Evolutionary conservation across 768 basidiomycete species (phyloP).

Genomic region (Pleurotus sapidus): DNA sequence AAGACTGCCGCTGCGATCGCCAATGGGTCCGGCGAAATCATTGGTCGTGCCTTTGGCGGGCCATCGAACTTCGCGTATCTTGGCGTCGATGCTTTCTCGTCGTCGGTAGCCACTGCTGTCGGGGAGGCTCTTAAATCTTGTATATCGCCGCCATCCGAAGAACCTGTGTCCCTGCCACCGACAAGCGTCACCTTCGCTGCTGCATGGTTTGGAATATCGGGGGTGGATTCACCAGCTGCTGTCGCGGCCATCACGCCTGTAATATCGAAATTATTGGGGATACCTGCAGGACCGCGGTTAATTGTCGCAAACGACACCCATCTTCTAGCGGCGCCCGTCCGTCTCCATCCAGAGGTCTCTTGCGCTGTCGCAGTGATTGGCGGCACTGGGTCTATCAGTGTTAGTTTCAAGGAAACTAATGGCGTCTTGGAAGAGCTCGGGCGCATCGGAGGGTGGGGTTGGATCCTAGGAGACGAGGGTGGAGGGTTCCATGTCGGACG

Average conservation of each 20-base stretch:
- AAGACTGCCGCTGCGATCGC: slow-evolving; percentile 81
- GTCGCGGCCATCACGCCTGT: slow-evolving; percentile 51
- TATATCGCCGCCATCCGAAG: slow-evolving; percentile 30
- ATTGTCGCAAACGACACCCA: slow-evolving; percentile 79
- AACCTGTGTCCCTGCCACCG: slow-evolving; percentile 35
- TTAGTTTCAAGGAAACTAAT: slow-evolving; percentile 51
- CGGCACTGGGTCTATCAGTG: slow-evolving; percentile 80
- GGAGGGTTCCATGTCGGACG: slow-evolving; percentile 79
- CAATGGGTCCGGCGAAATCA: slow-evolving; percentile 50
- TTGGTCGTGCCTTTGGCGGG: slow-evolving; percentile 68
- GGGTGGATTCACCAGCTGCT: slow-evolving; percentile 72
- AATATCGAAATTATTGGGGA: slow-evolving; percentile 53
- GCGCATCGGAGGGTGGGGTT: slow-evolving; percentile 78
- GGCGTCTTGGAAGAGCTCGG: slow-evolving; percentile 55
- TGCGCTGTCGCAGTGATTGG: slow-evolving; percentile 72
- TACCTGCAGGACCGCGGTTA: slow-evolving; percentile 54
- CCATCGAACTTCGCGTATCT: slow-evolving; percentile 88
- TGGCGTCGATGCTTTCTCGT: slow-evolving; percentile 55
- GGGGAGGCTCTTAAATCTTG: slow-evolving; percentile 51
- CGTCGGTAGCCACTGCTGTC: slow-evolving; percentile 49
- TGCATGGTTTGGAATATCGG: slow-evolving; percentile 84
- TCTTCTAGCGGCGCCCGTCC: slow-evolving; percentile 79
- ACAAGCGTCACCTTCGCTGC: slow-evolving; percentile 47
- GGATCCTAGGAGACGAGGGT: slow-evolving; percentile 84
- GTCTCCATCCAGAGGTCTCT: slow-evolving; percentile 52